Conservation (phyloP, 2,329 filamentous ascomycete species). For the Trichoderma afroharzianum region DNA sequence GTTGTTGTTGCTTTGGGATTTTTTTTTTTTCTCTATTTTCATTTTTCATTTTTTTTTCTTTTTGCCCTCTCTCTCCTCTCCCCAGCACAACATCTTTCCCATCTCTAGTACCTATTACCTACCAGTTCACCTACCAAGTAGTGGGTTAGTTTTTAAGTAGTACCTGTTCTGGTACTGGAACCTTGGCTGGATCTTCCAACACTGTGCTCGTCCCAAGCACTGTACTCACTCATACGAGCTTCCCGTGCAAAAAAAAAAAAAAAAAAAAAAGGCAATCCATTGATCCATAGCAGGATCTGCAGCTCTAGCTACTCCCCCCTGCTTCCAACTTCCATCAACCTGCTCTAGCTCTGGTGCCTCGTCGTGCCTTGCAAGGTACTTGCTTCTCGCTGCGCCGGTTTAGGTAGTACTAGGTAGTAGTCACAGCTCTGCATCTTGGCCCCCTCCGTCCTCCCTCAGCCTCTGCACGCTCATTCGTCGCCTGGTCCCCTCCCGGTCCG, state of each 20-base stretch:
- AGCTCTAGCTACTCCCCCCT: neutral
- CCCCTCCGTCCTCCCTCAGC: constrained; percentile 13
- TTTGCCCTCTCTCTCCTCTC: neutral
- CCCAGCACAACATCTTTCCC: neutral
- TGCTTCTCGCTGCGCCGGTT: neutral
- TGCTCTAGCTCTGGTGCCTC: neutral
- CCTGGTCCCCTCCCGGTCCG: constrained; percentile 16
- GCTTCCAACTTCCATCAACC: neutral
- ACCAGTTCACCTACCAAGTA: neutral
- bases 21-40: neutral
- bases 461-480: constrained; percentile 23
- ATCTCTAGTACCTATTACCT: neutral
- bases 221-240: neutral
- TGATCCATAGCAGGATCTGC: neutral
- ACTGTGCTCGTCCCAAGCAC: neutral
- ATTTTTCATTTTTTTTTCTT: neutral
- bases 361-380: neutral
- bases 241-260: neutral
- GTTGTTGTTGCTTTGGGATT: neutral
- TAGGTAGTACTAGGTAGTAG: constrained; percentile 21
- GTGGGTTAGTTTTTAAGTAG: neutral
- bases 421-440: constrained; percentile 21
- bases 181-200: neutral
- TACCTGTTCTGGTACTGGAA: neutral
- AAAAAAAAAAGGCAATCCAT: too few species aligned